Conservation (phyloP, 805 yeast species). For the Vanderwaltozyma yarrowii region DNA sequence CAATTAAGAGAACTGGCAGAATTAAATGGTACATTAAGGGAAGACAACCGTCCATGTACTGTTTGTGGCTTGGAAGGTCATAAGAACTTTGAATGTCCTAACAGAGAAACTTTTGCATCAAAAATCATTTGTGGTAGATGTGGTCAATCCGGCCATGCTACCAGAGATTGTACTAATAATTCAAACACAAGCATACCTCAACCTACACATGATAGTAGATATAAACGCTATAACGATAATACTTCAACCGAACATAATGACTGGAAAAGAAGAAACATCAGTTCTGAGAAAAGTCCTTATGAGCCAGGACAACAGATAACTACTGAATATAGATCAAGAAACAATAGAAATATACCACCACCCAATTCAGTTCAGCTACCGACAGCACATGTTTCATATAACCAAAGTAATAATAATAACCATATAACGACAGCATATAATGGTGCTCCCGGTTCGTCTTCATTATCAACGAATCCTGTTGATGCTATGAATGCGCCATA, state of each 20-base stretch:
- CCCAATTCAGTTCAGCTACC: too few species aligned
- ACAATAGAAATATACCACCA: too few species aligned
- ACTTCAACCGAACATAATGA: neutral
- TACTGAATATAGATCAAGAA: neutral
- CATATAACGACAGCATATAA: too few species aligned
- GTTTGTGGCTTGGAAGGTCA: conserved; percentile 62
- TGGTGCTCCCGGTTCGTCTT: too few species aligned
- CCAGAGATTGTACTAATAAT: conserved; percentile 59
- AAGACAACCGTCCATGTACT: conserved; percentile 56
- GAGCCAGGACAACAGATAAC: neutral
- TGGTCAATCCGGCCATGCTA: conserved; percentile 77
- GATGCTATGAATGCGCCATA: too few species aligned
- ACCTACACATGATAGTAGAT: neutral
- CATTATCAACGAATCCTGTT: too few species aligned
- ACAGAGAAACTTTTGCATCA: conserved; percentile 38
- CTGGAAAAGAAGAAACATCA: neutral
- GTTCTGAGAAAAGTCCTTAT: neutral
- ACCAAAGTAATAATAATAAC: too few species aligned
- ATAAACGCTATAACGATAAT: neutral
- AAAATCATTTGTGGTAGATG: conserved; percentile 64
- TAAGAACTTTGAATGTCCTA: conserved; percentile 54
- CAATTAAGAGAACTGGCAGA: conserved; percentile 90
- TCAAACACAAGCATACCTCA: neutral
- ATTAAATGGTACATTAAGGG: conserved; percentile 87
- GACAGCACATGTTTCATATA: too few species aligned